Conservation (phyloP, 345 rosid genomes). For the Raphanus raphanistrum region DNA sequence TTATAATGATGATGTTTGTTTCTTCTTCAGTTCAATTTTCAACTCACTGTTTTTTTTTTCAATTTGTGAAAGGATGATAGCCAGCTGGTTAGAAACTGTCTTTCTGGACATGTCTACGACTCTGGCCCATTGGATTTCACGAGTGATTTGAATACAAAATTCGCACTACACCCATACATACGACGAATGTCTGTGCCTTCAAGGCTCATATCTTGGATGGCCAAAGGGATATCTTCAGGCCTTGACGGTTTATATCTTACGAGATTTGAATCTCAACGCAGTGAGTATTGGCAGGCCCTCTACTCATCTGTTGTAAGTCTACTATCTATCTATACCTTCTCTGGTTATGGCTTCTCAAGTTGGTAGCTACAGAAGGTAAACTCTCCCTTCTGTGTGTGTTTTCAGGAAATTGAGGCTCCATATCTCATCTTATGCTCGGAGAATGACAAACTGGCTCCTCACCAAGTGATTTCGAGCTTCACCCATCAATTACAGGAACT, state of each 20-base stretch:
- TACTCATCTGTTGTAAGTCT: slow-evolving; percentile 77
- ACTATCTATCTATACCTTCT: background rate
- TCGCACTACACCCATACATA: slow-evolving; percentile 65
- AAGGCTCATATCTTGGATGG: slow-evolving; percentile 72
- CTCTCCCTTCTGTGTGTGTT: slow-evolving; percentile 5
- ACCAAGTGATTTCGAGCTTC: slow-evolving; percentile 54
- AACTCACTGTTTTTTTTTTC: background rate
- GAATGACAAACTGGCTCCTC: slow-evolving; percentile 72
- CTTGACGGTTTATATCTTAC: slow-evolving; percentile 84
- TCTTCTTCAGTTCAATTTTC: background rate
- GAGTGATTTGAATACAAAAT: slow-evolving; percentile 71
- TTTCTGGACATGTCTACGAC: slow-evolving; percentile 85
- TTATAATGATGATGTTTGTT: slow-evolving; percentile 7
- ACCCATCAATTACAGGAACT: slow-evolving; percentile 56
- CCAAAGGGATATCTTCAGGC: slow-evolving; percentile 73
- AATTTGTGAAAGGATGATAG: slow-evolving; percentile 58
- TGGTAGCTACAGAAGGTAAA: slow-evolving; percentile 6
- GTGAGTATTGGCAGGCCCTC: slow-evolving; percentile 83
- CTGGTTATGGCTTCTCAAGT: slow-evolving; percentile 3
- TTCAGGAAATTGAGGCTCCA: slow-evolving; percentile 76
- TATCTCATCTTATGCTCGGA: slow-evolving; percentile 83
- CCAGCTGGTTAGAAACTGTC: slow-evolving; percentile 67
- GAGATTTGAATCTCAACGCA: slow-evolving; percentile 77
- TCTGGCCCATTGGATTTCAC: slow-evolving; percentile 88
- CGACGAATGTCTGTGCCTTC: slow-evolving; percentile 69